Conservation (phyloP, 306 rosid species). For the Luffa acutangula region DNA sequence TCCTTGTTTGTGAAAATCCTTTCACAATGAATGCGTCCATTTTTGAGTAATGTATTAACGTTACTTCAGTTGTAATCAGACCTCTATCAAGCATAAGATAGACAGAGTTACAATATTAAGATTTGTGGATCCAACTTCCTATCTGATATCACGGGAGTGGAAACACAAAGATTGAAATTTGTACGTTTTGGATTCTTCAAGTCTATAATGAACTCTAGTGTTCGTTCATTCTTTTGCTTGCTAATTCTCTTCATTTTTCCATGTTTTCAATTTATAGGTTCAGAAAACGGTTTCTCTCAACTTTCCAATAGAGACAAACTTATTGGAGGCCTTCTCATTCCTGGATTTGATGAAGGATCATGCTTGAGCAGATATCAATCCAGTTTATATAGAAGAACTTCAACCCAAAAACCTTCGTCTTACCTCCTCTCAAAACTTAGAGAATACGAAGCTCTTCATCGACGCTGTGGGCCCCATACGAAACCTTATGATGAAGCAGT, state of each 20-base stretch:
- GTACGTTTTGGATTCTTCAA: neutral
- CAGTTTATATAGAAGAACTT: slow-evolving; percentile 23
- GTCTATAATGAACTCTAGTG: neutral
- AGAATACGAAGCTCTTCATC: slow-evolving; percentile 48
- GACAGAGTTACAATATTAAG: neutral
- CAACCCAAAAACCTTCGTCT: slow-evolving; percentile 39
- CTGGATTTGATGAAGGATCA: slow-evolving; percentile 45
- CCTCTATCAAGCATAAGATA: neutral
- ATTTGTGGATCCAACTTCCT: neutral
- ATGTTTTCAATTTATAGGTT: slow-evolving; percentile 19
- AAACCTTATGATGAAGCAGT: slow-evolving; percentile 38
- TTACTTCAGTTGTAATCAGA: neutral
- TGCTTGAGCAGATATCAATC: slow-evolving; percentile 63
- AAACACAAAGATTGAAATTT: neutral
- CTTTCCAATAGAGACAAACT: slow-evolving; percentile 23
- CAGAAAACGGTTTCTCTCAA: slow-evolving; percentile 19
- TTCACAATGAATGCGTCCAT: neutral
- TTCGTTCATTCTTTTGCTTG: neutral
- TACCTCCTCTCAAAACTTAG: slow-evolving; percentile 45
- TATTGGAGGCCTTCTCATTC: slow-evolving; percentile 41
- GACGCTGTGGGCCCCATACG: slow-evolving; percentile 52
- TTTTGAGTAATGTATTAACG: neutral
- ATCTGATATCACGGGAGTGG: neutral
- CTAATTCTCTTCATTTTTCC: neutral
- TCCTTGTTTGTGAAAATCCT: neutral